These are phyloP conservation scores for Jatropha podagrica DNA, from an alignment of 441 rosid genomes.

Conservation along the genomic window DNA sequence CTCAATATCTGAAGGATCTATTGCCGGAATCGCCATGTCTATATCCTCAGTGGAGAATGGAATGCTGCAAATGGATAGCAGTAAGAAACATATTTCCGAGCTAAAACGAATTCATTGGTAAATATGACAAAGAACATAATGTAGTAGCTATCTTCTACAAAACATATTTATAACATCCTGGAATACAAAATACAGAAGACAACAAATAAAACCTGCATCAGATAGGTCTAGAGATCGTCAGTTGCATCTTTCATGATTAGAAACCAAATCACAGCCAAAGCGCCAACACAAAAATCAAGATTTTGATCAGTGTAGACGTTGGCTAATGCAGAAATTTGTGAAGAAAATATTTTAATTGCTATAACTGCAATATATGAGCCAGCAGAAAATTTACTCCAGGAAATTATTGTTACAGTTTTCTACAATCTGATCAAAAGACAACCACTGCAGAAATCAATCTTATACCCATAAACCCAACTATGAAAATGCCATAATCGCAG, in stretches of 20 bases:
- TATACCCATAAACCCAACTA: background rate
- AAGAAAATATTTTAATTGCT: background rate
- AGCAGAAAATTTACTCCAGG: too few species aligned
- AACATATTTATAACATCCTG: background rate
- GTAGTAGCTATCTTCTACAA: background rate
- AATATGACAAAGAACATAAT: background rate
- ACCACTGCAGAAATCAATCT: background rate
- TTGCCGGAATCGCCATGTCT: slow-evolving; percentile 84
- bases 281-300: background rate
- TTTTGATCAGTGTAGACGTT: background rate
- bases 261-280: background rate
- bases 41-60: slow-evolving; percentile 96
- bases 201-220: background rate
- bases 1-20: slow-evolving; percentile 68
- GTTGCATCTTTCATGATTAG: background rate
- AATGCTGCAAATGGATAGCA: slow-evolving; percentile 49
- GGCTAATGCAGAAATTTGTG: background rate
- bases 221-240: background rate
- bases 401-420: background rate
- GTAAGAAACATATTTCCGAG: background rate
- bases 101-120: background rate
- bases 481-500: background rate
- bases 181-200: background rate
- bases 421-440: background rate
- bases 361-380: too few species aligned